A percentile compares a stretch with the other conserved stretches of the same genome.
Conservation (phyloP, 106 monocot species). For the Xerophyta viscosa region DNA sequence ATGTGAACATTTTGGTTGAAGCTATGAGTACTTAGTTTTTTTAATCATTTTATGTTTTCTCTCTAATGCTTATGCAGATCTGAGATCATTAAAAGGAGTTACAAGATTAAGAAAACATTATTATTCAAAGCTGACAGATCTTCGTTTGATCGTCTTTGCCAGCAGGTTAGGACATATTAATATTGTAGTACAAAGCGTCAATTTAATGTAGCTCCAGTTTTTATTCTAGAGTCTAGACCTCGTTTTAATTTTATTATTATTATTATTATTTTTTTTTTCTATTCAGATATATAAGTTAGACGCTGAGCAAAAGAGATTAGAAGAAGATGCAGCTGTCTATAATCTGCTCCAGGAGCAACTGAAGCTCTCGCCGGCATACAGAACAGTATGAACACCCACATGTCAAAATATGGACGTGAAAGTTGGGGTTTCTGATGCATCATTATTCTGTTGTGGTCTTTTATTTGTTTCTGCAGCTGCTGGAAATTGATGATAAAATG, state of each 20-base stretch:
- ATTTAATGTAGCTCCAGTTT: too few relatives aligned
- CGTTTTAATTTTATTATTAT: too few relatives aligned
- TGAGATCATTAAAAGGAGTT: constrained; percentile 50
- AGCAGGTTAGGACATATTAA: constrained; percentile 35
- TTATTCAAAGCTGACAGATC: constrained; percentile 51
- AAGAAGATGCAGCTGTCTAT: constrained; percentile 68
- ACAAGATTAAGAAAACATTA: constrained; percentile 72
- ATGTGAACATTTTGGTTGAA: constrained; percentile 9
- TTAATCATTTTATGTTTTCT: background rate
- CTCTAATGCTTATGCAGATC: constrained; percentile 23
- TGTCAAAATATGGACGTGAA: too few relatives aligned
- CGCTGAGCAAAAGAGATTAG: constrained; percentile 51
- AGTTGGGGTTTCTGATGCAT: background rate
- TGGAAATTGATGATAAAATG: constrained; percentile 28
- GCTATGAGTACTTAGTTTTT: background rate
- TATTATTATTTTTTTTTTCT: background rate
- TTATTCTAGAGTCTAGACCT: too few relatives aligned
- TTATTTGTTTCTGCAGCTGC: constrained; percentile 25
- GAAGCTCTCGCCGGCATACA: constrained; percentile 71
- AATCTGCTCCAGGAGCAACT: constrained; percentile 72
- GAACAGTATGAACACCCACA: constrained; percentile 34
- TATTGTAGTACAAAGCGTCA: background rate
- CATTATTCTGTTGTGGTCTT: background rate
- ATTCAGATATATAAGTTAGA: constrained; percentile 56
- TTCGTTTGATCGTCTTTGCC: constrained; percentile 58